phyloP scores from a whole-genome alignment of 805 yeast species.

The Myxozyma neglecta region DNA sequence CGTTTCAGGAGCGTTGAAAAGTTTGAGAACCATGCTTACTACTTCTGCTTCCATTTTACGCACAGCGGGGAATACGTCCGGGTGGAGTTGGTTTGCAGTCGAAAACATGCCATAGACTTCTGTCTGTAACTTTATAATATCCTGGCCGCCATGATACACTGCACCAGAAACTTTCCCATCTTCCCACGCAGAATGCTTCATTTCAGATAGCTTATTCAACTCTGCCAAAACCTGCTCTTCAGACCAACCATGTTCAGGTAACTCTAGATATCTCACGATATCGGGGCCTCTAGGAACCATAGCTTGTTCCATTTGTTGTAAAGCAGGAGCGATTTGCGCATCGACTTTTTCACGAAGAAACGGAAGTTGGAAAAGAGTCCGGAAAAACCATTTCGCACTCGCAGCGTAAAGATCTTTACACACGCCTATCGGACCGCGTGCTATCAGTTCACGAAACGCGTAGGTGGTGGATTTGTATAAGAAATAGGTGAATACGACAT shows the following conservation, averaged over 20 bases:
- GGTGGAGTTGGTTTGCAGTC: slow-evolving; percentile 92
- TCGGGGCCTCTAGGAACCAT: slow-evolving; percentile 56
- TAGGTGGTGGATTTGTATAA: slow-evolving; percentile 8
- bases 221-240: slow-evolving; percentile 50
- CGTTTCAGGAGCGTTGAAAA: slow-evolving; percentile 77
- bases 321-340: slow-evolving; percentile 53
- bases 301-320: slow-evolving; percentile 53
- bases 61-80: slow-evolving; percentile 95
- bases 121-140: slow-evolving; percentile 70
- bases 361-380: slow-evolving; percentile 47
- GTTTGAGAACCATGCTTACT: slow-evolving; percentile 72
- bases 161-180: slow-evolving; percentile 90
- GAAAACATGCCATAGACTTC: slow-evolving; percentile 73
- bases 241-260: slow-evolving; percentile 65
- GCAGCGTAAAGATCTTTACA: slow-evolving; percentile 4
- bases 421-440: slow-evolving; percentile 35
- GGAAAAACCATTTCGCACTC: slow-evolving; percentile 27
- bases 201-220: slow-evolving; percentile 45
- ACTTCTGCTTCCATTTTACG: slow-evolving; percentile 96
- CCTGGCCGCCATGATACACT: slow-evolving; percentile 93
- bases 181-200: slow-evolving; percentile 78
- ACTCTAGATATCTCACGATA: slow-evolving; percentile 34
- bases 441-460: slow-evolving; percentile 25
- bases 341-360: slow-evolving; percentile 58
- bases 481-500: slow-evolving; percentile 8